These are phyloP conservation scores for Aphanomyces invadans DNA, from an alignment of 352 stramenopile genomes.

Conservation along the genomic window DNA sequence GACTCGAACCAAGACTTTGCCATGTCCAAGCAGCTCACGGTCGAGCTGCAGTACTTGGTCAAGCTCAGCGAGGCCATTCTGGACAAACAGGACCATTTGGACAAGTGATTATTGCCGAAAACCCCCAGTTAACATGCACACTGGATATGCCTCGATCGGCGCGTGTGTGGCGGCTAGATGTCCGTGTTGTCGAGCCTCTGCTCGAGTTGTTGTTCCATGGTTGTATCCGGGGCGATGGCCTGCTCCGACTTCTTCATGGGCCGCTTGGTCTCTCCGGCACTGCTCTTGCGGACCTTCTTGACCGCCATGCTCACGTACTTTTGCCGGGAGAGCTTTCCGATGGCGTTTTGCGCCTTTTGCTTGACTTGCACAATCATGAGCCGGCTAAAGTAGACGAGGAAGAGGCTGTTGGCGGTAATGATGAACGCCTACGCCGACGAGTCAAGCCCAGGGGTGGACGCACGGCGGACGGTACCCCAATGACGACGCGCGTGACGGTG, in stretches of 20 bases:
- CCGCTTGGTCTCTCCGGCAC: too few relatives aligned
- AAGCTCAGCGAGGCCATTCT: slow-evolving; percentile 81
- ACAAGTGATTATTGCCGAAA: slow-evolving; percentile 34
- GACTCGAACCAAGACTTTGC: slow-evolving; percentile 68
- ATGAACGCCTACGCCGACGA: background rate
- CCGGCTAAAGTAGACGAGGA: background rate
- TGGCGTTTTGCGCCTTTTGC: background rate
- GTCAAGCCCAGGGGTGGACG: background rate
- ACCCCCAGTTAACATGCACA: too few relatives aligned
- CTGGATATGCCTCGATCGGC: too few relatives aligned
- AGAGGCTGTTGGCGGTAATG: slow-evolving; percentile 2
- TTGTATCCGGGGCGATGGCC: background rate
- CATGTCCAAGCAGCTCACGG: slow-evolving; percentile 53
- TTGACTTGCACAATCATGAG: slow-evolving; percentile 18
- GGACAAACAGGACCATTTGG: slow-evolving; percentile 59
- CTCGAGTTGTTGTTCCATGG: background rate
- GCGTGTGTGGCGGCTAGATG: too few relatives aligned
- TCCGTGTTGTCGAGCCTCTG: background rate
- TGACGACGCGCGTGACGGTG: background rate
- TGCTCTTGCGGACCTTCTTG: background rate
- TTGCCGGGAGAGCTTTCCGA: background rate
- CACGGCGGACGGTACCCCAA: too few relatives aligned
- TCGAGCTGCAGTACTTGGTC: slow-evolving; percentile 82
- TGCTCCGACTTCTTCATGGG: too few relatives aligned
- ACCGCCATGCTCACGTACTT: background rate